A percentile compares a stretch with the other conserved stretches of the same genome.
Evolutionary conservation across 352 stramenopile genomes (phyloP).

Genomic region (Blastocystis sp.): DNA sequence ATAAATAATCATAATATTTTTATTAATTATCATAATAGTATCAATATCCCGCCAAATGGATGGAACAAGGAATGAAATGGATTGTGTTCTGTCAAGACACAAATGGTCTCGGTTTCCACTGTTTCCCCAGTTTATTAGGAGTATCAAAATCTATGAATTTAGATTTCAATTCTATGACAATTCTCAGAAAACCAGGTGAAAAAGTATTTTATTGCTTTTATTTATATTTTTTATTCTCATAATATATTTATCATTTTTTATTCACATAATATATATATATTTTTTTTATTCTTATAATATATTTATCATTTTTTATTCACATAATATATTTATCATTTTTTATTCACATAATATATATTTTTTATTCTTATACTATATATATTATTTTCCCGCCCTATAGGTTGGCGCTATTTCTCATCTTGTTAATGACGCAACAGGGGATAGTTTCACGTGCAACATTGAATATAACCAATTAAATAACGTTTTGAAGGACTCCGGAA

Average conservation of each 20-base stretch:
- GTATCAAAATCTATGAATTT: neutral
- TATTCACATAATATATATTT: no score
- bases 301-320: no score
- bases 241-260: no score
- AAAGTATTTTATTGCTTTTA: no score
- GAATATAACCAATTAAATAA: constrained; percentile 82
- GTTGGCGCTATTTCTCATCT: constrained; percentile 62
- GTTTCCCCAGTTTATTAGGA: constrained; percentile 38
- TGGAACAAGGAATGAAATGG: constrained; percentile 56
- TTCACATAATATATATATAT: no score
- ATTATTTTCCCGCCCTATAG: neutral
- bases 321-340: no score
- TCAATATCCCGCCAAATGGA: constrained; percentile 54
- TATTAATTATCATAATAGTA: constrained; percentile 44
- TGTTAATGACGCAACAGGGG: constrained; percentile 43
- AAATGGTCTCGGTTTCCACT: constrained; percentile 42
- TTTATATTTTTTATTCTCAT: no score
- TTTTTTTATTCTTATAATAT: no score
- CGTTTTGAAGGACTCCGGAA: constrained; percentile 54
- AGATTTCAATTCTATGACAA: neutral
- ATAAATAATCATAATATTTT: no score
- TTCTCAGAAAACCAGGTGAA: neutral
- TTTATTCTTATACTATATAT: no score
- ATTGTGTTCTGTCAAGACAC: constrained; percentile 72
- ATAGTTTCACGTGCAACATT: constrained; percentile 65